A percentile compares a stretch with the other conserved stretches of the same genome.
phyloP scores from a whole-genome alignment of 495 filamentous ascomycete species.

The Lindgomyces ingoldianus region DNA sequence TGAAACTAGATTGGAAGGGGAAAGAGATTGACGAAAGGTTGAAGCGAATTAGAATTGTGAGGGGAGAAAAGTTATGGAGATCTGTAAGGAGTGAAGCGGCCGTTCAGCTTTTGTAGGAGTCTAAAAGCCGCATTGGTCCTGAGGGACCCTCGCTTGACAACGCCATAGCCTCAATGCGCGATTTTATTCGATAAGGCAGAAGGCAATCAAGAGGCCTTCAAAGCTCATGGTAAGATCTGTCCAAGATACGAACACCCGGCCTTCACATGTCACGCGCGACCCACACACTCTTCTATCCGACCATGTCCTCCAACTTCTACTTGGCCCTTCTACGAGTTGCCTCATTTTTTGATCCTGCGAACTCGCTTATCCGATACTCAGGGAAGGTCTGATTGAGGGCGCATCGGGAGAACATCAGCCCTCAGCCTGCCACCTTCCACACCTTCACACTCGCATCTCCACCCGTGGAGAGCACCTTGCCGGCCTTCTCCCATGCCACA shows the following conservation, averaged over 20 bases:
- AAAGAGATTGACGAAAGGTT: background rate
- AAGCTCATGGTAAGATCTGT: background rate
- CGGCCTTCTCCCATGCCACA: slow-evolving; percentile 74
- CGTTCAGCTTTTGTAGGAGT: background rate
- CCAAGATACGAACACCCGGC: background rate
- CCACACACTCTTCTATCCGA: background rate
- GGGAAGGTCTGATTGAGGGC: background rate
- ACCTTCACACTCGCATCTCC: slow-evolving; percentile 89
- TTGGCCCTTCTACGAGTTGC: too few relatives aligned
- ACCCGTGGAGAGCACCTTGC: slow-evolving; percentile 75
- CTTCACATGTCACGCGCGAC: background rate
- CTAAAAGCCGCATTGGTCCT: background rate
- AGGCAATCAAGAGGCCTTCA: background rate
- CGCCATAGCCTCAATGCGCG: slow-evolving; percentile 1
- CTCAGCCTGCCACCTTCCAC: slow-evolving; percentile 63
- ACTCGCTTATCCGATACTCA: too few relatives aligned
- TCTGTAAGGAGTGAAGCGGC: background rate
- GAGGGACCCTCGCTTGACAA: slow-evolving; percentile 1
- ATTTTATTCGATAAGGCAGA: slow-evolving; percentile 5
- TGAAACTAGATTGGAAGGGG: background rate
- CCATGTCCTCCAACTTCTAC: background rate
- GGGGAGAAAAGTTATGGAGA: background rate
- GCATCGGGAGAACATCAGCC: background rate
- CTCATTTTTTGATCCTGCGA: too few relatives aligned
- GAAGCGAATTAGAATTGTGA: background rate